Percentiles rank a stretch among this genome's conserved stretches.
phyloP scores from a whole-genome alignment of 331 rosid genomes.

The Acacia pycnantha region DNA sequence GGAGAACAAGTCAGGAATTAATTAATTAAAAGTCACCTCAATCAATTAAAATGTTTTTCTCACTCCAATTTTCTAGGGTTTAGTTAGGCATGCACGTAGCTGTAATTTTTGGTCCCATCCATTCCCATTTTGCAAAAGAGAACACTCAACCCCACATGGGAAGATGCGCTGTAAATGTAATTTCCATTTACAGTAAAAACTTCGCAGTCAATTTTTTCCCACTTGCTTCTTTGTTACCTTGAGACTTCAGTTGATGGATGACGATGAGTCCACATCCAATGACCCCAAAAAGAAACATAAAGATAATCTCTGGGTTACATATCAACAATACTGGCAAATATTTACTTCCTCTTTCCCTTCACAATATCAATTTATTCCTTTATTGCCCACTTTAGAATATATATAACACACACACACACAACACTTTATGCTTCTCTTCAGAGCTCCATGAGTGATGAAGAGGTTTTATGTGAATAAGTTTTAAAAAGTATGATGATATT shows the following conservation, averaged over 20 bases:
- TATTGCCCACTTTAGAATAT: neutral
- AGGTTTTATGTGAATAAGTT: no score
- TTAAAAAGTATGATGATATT: no score
- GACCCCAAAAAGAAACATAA: conserved; percentile 25
- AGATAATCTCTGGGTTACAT: neutral
- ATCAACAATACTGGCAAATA: neutral
- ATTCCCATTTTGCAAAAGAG: conserved; percentile 25
- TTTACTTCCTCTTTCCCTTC: neutral
- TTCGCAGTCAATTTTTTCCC: conserved; percentile 24
- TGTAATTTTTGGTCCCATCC: conserved; percentile 37
- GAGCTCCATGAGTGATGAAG: no score
- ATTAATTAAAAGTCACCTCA: no score
- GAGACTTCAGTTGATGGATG: conserved; percentile 29
- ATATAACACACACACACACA: no score
- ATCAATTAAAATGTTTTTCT: no score
- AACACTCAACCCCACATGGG: conserved; percentile 27
- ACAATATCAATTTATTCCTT: neutral
- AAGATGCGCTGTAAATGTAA: conserved; percentile 26
- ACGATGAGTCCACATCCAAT: conserved; percentile 37
- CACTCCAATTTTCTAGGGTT: no score
- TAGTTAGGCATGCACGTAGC: neutral
- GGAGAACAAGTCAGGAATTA: no score
- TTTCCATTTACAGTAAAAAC: conserved; percentile 34
- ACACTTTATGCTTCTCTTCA: no score
- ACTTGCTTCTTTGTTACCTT: conserved; percentile 32